Percentiles rank a stretch among this genome's conserved stretches.
These are phyloP conservation scores for Leptosphaerulina australis DNA, from an alignment of 2,329 filamentous ascomycete species.

Conservation along the genomic window DNA sequence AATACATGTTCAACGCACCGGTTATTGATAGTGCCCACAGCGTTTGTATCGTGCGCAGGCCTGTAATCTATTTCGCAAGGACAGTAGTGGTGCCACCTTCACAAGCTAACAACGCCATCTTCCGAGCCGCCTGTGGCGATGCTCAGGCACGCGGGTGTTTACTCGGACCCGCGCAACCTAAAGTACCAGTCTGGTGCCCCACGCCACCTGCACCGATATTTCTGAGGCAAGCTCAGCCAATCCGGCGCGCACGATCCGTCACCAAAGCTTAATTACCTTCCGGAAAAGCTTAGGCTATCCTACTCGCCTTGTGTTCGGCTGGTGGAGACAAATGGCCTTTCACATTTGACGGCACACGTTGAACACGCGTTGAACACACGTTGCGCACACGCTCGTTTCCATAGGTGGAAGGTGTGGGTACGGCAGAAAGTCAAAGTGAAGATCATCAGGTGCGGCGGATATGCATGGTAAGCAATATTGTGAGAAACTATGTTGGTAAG, in stretches of 20 bases:
- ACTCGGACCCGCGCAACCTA: conserved; percentile 2
- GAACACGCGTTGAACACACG: not conserved
- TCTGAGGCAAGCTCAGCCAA: conserved; percentile 19
- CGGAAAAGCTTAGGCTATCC: conserved; percentile 26
- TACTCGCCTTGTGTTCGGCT: not conserved
- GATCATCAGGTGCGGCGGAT: not conserved
- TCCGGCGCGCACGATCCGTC: conserved; percentile 23
- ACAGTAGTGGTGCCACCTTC: not conserved
- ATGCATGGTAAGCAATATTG: not conserved
- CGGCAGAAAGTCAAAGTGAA: not conserved
- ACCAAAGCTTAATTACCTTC: conserved; percentile 29
- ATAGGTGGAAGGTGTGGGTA: conserved; percentile 5
- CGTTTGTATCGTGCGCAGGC: not conserved
- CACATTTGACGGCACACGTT: not conserved
- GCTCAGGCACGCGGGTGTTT: not conserved
- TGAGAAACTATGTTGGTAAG: not conserved
- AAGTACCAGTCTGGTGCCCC: conserved; percentile 13
- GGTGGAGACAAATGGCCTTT: not conserved
- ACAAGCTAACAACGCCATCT: not conserved
- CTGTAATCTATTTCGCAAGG: not conserved
- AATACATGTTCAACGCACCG: no score
- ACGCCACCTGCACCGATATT: not conserved
- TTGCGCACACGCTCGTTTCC: not conserved
- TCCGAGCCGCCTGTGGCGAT: not conserved
- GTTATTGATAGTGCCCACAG: no score